Base-by-base conservation (phyloP, 139 green algal genomes). In the Picochlorum costavermella region DNA sequence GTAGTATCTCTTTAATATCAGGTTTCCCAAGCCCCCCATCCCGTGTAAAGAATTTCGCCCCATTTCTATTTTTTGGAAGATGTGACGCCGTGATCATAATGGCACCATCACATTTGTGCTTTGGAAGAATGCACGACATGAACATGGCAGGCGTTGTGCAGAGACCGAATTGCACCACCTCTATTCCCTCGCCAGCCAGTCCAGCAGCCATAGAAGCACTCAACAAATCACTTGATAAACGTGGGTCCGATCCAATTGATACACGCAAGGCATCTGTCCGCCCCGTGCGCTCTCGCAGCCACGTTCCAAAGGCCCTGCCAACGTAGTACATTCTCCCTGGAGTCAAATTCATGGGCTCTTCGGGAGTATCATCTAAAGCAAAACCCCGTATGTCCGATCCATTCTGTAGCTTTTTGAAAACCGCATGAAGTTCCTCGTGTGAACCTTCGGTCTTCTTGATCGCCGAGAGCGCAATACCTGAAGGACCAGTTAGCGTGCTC, bases 91-190 rank as follows among this genome's bases (percentile, higher is more conserved):
- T 96, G 20, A 95, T 75, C 84, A 96, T 97, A 57, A 97, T 84
- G 1, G 60, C 72, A 1, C 71, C 72, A 50, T 82, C 70, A 49
- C 81, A 84, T 49, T 74, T 16, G 23, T 81, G 72, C 9, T 61
- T 67, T n/a, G 48, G 26, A 43, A 74, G 70, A 28, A 96, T 77
- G 50, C 86, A 94, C 69, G 75, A 83, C 74, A 95, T 95, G 80
- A 95, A 98, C 87, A 96, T 96, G 56, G 90, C 90, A 14, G 92
- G 92, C 17, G 91, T 98, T 56, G 92, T 96, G 43, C 88, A 81
- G 12, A 94, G 72, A 26, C 88, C 89, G 60, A 91, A 84, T 51
- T 81, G 73, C 16, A 73, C 63, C 25, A 86, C 86, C 1, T 14
- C 33, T 2, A 75, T 83, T 16, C 88, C 89, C 50, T 69, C 64